Evolutionary conservation across 2,329 filamentous ascomycete species (phyloP).

Genomic region (Pezicula neosporulosa): DNA sequence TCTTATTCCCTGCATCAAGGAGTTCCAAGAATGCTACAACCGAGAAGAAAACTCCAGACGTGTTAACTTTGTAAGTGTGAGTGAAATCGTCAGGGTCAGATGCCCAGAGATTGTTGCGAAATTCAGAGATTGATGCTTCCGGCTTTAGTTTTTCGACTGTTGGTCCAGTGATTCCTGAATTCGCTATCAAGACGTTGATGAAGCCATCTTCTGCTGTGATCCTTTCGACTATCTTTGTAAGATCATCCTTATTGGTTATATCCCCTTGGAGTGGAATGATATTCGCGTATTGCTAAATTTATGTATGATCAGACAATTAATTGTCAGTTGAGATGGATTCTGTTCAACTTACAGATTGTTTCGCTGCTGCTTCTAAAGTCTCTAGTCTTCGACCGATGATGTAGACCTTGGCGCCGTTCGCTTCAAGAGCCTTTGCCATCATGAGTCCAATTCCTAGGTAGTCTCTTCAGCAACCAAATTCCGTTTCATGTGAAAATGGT

Average conservation of each 20-base stretch:
- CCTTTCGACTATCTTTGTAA: constrained; percentile 50
- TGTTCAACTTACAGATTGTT: constrained; percentile 7
- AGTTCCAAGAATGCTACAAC: constrained; percentile 58
- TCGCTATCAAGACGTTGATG: constrained; percentile 57
- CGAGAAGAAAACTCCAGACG: constrained; percentile 55
- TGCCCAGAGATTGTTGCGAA: constrained; percentile 46
- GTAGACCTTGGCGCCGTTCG: constrained; percentile 54
- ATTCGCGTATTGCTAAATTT: constrained; percentile 18
- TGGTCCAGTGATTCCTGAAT: constrained; percentile 55
- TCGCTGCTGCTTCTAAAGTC: constrained; percentile 43
- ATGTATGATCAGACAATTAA: neutral
- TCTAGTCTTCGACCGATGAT: constrained; percentile 50
- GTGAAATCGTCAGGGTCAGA: constrained; percentile 60
- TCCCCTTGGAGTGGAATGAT: constrained; percentile 41
- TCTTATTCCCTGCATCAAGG: constrained; percentile 58
- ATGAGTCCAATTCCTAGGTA: constrained; percentile 57
- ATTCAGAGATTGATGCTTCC: constrained; percentile 23
- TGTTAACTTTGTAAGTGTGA: constrained; percentile 56
- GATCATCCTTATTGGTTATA: constrained; percentile 57
- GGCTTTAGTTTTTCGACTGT: constrained; percentile 9
- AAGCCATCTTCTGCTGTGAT: constrained; percentile 51
- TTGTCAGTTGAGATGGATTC: neutral
- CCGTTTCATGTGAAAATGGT: constrained; percentile 31
- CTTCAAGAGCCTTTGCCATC: constrained; percentile 49
- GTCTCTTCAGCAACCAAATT: neutral